A percentile compares a stretch with the other conserved stretches of the same genome.
Evolutionary conservation across 305 asterid species (phyloP).

Genomic region (Rubia tinctorum): DNA sequence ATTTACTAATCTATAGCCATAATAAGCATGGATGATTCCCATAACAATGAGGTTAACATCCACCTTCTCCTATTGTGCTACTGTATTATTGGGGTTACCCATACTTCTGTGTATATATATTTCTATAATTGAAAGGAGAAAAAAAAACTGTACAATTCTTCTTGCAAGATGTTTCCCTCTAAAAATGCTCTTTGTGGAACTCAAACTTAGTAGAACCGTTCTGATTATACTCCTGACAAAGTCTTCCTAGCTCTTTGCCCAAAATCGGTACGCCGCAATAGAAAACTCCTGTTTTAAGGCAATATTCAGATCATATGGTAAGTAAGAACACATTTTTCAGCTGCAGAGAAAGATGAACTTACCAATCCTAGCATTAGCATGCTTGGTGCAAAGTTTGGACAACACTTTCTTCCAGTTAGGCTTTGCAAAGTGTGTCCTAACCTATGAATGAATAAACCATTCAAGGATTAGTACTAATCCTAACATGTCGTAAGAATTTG

Average conservation of each 20-base stretch:
- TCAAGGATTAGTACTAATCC: neutral
- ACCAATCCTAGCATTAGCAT: conserved; percentile 55
- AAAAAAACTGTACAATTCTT: neutral
- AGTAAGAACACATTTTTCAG: neutral
- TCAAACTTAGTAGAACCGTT: conserved; percentile 54
- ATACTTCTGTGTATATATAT: neutral
- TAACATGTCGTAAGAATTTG: neutral
- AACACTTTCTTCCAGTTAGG: conserved; percentile 61
- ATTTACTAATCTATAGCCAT: neutral
- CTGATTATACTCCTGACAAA: conserved; percentile 48
- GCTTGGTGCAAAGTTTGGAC: conserved; percentile 49
- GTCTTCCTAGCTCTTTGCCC: conserved; percentile 54
- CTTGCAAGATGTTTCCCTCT: neutral
- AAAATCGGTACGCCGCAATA: conserved; percentile 57
- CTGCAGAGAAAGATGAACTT: conserved; percentile 11
- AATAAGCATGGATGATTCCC: neutral
- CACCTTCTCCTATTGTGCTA: neutral
- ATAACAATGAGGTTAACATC: no score
- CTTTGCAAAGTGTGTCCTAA: conserved; percentile 58
- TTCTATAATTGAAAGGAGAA: neutral
- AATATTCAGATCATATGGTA: neutral
- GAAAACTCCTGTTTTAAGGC: conserved; percentile 46
- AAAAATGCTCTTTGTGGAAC: conserved; percentile 63
- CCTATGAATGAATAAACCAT: conserved; percentile 23
- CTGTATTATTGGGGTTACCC: neutral